Base-by-base conservation (phyloP, 2,329 filamentous ascomycete genomes). In the Fusarium sp. region DNA sequence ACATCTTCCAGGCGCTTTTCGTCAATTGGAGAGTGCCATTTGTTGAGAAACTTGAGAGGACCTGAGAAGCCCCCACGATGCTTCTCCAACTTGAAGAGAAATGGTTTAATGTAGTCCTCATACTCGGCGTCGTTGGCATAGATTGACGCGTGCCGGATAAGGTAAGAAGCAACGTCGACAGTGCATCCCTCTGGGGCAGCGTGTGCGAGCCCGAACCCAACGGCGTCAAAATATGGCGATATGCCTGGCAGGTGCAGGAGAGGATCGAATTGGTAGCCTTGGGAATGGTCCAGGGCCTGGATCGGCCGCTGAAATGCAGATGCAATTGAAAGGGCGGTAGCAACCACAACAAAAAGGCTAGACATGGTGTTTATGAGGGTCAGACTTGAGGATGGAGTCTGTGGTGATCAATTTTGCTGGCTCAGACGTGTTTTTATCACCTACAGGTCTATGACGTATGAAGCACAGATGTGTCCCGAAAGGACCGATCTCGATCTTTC, bases 71-170 rank as follows among this genome's bases (percentile, higher is more conserved):
- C 67, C 6, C 75, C 75, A 0, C 75, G 73, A 6, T 77, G 69
- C 52, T 73, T 65, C 38, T 77, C 75, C 4, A 77, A 43, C 8
- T 77, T 77, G 54, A 54, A 69, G 14, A 77, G 67, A 15, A 77
- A 77, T 0, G 75, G 75, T 9, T 75, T 30, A 45, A 77, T 77
- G 27, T 77, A 77, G 6, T 77, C 75, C 22, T 77, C 73, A 30
- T 77, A 77, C 38, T 77, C 75, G 33, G 63, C 75, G 6, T 77
- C 75, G 1, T 77, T 77, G 33, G 75, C 75, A 30, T 77, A 78
- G 3, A 77, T 77, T 0, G 75, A 74, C 17, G 69, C 75, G 35
- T 77, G 75, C 2, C 75, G 69, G 50, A 77, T 77, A 20, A 77
- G 67, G 33, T 77, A 77, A 1, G 75, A 77, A 0, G 75, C 75